Evolutionary conservation across 2,329 filamentous ascomycete genomes (phyloP), one percentile per base, ranked within the genome.

Genomic region (Hymenoscyphus infarciens): DNA sequence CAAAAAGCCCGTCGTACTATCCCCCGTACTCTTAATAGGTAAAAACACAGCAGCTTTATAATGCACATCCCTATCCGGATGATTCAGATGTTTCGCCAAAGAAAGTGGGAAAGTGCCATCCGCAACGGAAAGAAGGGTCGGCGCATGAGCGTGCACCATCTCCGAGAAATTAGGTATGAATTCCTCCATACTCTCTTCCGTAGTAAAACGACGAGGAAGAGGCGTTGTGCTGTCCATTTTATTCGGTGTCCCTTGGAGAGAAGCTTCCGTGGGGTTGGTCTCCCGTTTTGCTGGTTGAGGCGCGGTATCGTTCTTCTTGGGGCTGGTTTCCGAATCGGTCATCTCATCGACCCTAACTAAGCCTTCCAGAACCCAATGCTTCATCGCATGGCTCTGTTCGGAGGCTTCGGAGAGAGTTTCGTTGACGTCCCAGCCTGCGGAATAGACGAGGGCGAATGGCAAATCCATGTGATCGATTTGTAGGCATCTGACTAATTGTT

Each of bases 1-100:
- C 8, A 91, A 76, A 65, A 91, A 84, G 0, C 87, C 89, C 64
- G 90, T 80, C 0, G 84, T 84, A 13, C 81, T 80, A 61, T 91
- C 87, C 31, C 79, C 86, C 2, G 85, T 89, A 0, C 87, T 82
- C 5, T 88, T 85, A 49, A 92, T 87, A 0, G 89, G 88, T 66
- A 86, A 85, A 16, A 91, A 82, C 3, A 91, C 84, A 19, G 87
- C 85, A 8, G 85, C 80, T n/a, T 82, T 79, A 62, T 86, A 88
- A 5, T 83, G 76, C 67, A 90, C 85, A 13, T 83, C 82, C 69
- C 89, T 89, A 0, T 87, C 87, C 66, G 86, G 80, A 80, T 83
- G 85, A 54, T 75, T 76, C 13, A 91, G 75, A 1, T 83, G 86
- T 25, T 84, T 77, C 53, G 90, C 78, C 59, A 91, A 76, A 25